Evolutionary conservation across 768 basidiomycete species (phyloP), one percentile per base, ranked within the genome.

Genomic region (Cubamyces lactineus): DNA sequence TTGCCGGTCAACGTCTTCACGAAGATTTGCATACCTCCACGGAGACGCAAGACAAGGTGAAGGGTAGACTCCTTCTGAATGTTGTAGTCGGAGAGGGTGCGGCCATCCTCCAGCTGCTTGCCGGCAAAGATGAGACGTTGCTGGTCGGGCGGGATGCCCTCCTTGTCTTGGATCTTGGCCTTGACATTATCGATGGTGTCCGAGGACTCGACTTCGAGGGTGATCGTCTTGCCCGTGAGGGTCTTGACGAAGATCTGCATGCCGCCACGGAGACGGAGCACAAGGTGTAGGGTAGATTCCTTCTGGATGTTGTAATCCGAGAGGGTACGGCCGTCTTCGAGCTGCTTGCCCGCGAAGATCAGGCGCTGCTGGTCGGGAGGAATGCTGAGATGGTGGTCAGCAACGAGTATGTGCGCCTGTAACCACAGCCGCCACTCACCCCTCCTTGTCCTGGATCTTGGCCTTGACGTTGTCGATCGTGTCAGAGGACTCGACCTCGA

Each of bases 221-320:
- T 92, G 75, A 93, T 92, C 28, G 92, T 94, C 87, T 94, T 93
- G 62, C 92, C 91, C 7, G 91, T 93, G 47, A 93, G 77, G 23
- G 91, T 92, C 82, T 94, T 94, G 48, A 94, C 88, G 63, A 92
- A 92, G 70, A 93, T 91, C 76, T 94, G 89, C 90, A 91, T 91
- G 50, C 79, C 79, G 69, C 72, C 72, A 62, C 72, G 72, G 47
- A 73, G 43, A 73, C 96, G 91, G 71, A 98, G 88, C 66, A 98
- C 96, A 68, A 98, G 78, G 79, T 98, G 96, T 61, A 98, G 91
- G 63, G 96, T 98, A 30, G 94, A 97, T 81, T 98, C 96, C 85
- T 98, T 98, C 81, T 98, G 97, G 74, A 98, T 96, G 83, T 96
- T 95, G 79, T 96, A 96, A 81, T 94, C 93, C 73, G 79, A 89